Percentiles rank a stretch among this genome's conserved stretches.
Evolutionary conservation across 129 eudicot species (phyloP).

Genomic region (Smallanthus sonchifolius): DNA sequence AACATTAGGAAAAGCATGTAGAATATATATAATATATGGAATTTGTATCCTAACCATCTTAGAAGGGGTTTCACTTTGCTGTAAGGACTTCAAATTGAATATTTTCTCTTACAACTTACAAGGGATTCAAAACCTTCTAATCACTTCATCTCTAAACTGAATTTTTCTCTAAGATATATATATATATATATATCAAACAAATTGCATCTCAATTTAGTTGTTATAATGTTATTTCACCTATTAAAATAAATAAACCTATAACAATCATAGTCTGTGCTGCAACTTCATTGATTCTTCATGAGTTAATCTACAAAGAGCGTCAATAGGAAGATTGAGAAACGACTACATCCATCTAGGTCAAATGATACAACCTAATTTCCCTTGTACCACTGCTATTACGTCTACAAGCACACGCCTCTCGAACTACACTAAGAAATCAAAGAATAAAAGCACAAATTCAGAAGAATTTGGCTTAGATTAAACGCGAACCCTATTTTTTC

Average conservation of each 20-base stretch:
- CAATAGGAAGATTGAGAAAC: neutral
- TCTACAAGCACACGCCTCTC: constrained; percentile 3
- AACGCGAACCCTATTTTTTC: constrained; percentile 19
- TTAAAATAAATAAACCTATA: too few species aligned
- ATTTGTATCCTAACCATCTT: constrained; percentile 9
- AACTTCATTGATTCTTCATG: neutral
- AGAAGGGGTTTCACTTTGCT: neutral
- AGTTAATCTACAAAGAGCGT: neutral
- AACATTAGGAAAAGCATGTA: neutral
- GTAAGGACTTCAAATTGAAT: neutral
- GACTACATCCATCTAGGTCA: neutral
- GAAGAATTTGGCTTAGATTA: constrained; percentile 7
- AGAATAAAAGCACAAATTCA: neutral
- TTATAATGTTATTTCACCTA: neutral
- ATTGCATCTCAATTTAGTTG: neutral
- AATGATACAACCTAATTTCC: neutral
- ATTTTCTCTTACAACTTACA: too few species aligned
- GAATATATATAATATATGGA: neutral
- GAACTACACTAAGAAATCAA: neutral
- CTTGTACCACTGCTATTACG: constrained; percentile 15
- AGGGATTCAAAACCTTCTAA: neutral
- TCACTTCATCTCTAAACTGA: too few species aligned
- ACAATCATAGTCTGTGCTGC: neutral
- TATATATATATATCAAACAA: neutral
- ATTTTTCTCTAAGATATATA: too few species aligned